Evolutionary conservation across 163 green algal species (phyloP).

Genomic region (Trebouxiophyceae sp.): DNA sequence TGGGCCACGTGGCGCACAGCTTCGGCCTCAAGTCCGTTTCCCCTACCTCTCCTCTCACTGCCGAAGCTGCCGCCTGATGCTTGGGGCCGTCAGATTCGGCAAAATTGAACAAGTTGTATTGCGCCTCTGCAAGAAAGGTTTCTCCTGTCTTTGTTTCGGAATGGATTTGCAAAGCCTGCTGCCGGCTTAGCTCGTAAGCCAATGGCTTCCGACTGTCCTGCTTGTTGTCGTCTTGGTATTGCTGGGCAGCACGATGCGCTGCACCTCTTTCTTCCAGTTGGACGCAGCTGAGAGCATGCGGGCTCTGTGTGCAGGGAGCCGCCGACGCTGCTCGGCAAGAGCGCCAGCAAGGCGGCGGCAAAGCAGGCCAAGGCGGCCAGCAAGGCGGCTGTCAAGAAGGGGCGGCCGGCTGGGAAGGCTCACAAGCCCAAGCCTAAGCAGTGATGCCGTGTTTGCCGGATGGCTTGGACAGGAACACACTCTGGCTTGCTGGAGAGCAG

Average conservation of each 20-base stretch:
- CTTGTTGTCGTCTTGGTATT: neutral
- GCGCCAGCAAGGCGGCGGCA: slow-evolving; percentile 11
- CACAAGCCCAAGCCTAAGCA: neutral
- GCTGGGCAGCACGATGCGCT: no score
- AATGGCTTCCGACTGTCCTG: neutral
- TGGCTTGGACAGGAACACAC: neutral
- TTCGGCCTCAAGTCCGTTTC: slow-evolving; percentile 64
- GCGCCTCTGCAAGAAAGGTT: neutral
- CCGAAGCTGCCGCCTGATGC: neutral
- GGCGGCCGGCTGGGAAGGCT: neutral
- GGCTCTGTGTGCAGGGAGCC: slow-evolving; percentile 25
- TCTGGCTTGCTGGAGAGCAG: no score
- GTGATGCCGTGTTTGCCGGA: neutral
- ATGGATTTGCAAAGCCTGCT: no score
- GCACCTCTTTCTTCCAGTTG: no score
- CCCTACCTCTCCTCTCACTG: neutral
- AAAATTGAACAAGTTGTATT: neutral
- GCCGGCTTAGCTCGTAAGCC: no score
- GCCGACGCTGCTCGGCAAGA: slow-evolving; percentile 44
- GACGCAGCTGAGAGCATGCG: neutral
- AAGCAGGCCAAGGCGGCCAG: neutral
- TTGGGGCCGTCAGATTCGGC: neutral
- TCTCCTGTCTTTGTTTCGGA: neutral
- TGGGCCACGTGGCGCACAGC: slow-evolving; percentile 82
- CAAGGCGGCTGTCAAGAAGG: neutral